These are phyloP conservation scores for Staphylotrichum longicolle DNA, from an alignment of 495 filamentous ascomycete genomes.

Conservation along the genomic window DNA sequence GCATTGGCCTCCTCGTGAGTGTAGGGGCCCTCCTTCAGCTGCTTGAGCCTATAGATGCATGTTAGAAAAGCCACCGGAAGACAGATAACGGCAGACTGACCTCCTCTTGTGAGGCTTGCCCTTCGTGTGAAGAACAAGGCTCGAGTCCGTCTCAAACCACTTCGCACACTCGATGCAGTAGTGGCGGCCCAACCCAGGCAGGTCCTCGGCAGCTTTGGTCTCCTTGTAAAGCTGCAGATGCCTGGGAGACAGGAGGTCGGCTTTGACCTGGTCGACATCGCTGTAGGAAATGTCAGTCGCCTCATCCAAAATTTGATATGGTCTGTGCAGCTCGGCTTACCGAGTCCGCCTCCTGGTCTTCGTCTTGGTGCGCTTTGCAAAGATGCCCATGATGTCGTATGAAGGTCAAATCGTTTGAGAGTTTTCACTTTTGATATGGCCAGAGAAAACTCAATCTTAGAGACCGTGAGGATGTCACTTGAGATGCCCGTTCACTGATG, in stretches of 20 bases:
- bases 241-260: conserved; percentile 69
- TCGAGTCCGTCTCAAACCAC: conserved; percentile 88
- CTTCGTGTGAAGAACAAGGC: conserved; percentile 69
- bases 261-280: conserved; percentile 85
- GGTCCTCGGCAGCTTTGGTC: conserved; percentile 77
- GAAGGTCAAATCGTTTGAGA: background rate
- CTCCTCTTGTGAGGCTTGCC: conserved; percentile 91
- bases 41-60: conserved; percentile 56
- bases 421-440: background rate
- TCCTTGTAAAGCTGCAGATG: conserved; percentile 76
- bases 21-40: conserved; percentile 77
- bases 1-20: conserved; percentile 82
- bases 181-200: conserved; percentile 75
- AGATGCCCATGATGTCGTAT: conserved; percentile 44
- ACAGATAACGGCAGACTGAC: conserved; percentile 45
- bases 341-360: conserved; percentile 61
- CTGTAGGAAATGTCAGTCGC: conserved; percentile 40
- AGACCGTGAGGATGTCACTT: background rate
- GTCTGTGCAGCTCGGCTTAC: conserved; percentile 22
- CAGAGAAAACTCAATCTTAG: no score
- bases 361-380: conserved; percentile 53
- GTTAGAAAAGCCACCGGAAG: conserved; percentile 1
- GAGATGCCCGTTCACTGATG: background rate
- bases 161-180: conserved; percentile 96
- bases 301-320: background rate